These are phyloP conservation scores for Plasmopara muralis DNA, from an alignment of 352 stramenopile genomes.

Conservation along the genomic window DNA sequence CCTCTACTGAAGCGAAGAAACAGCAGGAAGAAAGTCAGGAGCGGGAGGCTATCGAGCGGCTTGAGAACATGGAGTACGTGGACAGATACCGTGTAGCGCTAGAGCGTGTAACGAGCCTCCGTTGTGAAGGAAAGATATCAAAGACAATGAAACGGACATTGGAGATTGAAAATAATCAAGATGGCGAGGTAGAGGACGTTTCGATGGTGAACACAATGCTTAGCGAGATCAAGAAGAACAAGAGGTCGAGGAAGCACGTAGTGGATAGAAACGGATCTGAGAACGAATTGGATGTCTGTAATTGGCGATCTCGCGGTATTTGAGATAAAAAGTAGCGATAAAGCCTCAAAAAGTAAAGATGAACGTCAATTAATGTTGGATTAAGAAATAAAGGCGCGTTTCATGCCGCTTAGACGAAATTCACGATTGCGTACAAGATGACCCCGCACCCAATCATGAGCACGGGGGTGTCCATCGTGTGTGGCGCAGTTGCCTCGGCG, in stretches of 20 bases:
- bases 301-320: conserved; percentile 40
- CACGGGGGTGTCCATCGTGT: conserved; percentile 83
- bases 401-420: conserved; percentile 2
- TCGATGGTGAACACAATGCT: conserved; percentile 9
- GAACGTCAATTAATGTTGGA: background rate
- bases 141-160: conserved; percentile 19
- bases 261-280: conserved; percentile 23
- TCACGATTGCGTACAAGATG: conserved; percentile 69
- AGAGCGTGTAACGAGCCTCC: conserved; percentile 25
- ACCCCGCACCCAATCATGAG: conserved; percentile 72
- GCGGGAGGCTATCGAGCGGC: conserved; percentile 40
- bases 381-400: background rate
- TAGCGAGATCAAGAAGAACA: conserved; percentile 28
- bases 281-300: conserved; percentile 31
- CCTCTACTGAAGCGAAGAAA: conserved; percentile 23
- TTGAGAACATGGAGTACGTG: conserved; percentile 68
- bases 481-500: conserved; percentile 69
- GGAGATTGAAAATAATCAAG: conserved; percentile 2
- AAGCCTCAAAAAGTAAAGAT: background rate
- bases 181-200: conserved; percentile 7
- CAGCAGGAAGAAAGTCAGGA: conserved; percentile 36
- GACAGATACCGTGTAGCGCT: conserved; percentile 50
- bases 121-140: conserved; percentile 8
- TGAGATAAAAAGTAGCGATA: conserved; percentile 1
- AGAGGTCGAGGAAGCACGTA: conserved; percentile 12